Evolutionary conservation across 352 stramenopile genomes (phyloP).

Genomic region (Pythium pyrilobum): DNA sequence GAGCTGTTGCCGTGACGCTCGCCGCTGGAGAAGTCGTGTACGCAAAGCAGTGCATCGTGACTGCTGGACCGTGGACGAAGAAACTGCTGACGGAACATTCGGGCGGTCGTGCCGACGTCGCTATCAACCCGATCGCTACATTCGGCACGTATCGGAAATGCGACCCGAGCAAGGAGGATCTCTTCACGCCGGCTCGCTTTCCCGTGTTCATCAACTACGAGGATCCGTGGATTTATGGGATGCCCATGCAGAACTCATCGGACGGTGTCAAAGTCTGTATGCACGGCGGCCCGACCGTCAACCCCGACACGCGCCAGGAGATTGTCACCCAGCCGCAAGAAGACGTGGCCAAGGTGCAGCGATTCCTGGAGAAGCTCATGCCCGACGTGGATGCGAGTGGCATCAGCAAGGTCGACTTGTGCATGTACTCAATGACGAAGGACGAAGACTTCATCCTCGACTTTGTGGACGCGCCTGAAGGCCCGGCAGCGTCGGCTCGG

Average conservation of each 20-base stretch:
- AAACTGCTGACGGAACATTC: constrained; percentile 26
- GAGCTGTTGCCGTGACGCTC: constrained; percentile 27
- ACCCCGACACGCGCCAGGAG: constrained; percentile 36
- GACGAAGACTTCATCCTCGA: constrained; percentile 79
- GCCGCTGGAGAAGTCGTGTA: constrained; percentile 21
- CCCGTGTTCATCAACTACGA: constrained; percentile 70
- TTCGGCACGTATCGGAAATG: constrained; percentile 67
- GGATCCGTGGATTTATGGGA: constrained; percentile 40
- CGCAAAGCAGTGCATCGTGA: constrained; percentile 46
- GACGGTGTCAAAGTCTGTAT: constrained; percentile 74
- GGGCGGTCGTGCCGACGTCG: constrained; percentile 17
- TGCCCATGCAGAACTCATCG: constrained; percentile 34
- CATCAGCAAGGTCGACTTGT: constrained; percentile 43
- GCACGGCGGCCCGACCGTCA: constrained; percentile 42
- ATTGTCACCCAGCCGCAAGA: constrained; percentile 25
- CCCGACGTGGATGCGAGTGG: constrained; percentile 39
- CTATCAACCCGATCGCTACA: constrained; percentile 51
- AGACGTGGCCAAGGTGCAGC: constrained; percentile 21
- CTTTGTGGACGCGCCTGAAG: constrained; percentile 22
- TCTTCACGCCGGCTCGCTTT: constrained; percentile 42
- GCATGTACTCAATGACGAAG: constrained; percentile 82
- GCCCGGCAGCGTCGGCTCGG: background rate
- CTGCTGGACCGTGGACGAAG: constrained; percentile 48
- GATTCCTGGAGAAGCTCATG: constrained; percentile 43
- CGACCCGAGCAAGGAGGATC: constrained; percentile 20